A percentile compares a stretch with the other conserved stretches of the same genome.
Evolutionary conservation across 257 asterid species (phyloP).

Genomic region (Penstemon barbatus): DNA sequence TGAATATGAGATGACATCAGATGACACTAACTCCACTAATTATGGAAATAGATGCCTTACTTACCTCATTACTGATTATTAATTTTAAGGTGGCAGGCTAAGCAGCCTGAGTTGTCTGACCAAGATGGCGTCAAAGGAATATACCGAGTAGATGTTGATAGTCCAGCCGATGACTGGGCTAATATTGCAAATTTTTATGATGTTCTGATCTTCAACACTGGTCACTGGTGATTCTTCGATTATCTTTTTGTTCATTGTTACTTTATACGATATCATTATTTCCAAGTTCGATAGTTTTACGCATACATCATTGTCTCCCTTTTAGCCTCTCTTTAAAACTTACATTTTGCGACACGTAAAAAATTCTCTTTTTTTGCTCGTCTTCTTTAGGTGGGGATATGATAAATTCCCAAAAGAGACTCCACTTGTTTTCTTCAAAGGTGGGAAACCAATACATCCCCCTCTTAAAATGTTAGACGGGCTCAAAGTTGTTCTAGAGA

Average conservation of each 20-base stretch:
- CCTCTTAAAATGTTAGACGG: conserved; percentile 69
- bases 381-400: conserved; percentile 74
- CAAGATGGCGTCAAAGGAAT: conserved; percentile 60
- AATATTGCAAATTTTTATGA: conserved; percentile 66
- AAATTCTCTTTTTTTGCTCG: conserved; percentile 20
- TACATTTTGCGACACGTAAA: conserved; percentile 4
- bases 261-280: background rate
- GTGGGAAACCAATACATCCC: conserved; percentile 67
- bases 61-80: conserved; percentile 53
- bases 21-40: background rate
- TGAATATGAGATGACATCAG: background rate
- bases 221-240: conserved; percentile 73
- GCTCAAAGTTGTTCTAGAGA: conserved; percentile 60
- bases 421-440: conserved; percentile 79
- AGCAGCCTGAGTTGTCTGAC: conserved; percentile 44
- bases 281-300: too few species aligned
- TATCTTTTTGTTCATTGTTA: conserved; percentile 12
- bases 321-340: background rate
- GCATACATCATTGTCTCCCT: too few species aligned
- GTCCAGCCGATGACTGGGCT: conserved; percentile 90
- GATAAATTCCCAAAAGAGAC: conserved; percentile 88
- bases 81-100: conserved; percentile 75
- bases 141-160: conserved; percentile 81
- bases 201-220: conserved; percentile 88
- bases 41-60: conserved; percentile 46